Base-by-base conservation (phyloP, 768 basidiomycete species). In the Macrolepiota dolichaula region DNA sequence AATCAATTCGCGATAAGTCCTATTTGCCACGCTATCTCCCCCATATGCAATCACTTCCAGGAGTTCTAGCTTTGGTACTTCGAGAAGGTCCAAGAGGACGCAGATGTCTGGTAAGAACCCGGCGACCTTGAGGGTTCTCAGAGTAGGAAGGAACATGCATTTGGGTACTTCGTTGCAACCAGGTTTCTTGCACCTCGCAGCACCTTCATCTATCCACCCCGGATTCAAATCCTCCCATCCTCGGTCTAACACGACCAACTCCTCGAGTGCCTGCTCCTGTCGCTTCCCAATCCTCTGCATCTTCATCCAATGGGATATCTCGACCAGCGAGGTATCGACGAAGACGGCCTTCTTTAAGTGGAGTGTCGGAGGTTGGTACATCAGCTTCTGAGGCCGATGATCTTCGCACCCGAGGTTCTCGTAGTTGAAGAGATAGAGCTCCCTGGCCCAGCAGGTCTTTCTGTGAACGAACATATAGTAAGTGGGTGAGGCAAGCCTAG, bases 51-150 rank as follows among this genome's bases (percentile, higher is more conserved):
- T 52, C 51, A 52, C 35, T 9, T 52, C 32, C n/a, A 52, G n/a
- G 35, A n/a, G 17, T 29, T 35, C n/a, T 17, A 52, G 51, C 6
- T 19, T 17, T 22, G 42, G 42, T 19, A 19, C 42, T n/a, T 44
- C n/a, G 38, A 55, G 42, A 15, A 55, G 27, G 29, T 44, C 55
- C 13, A 55, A n/a, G 7, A 55, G 11, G 42, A 44, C n/a, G 19
- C 55, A 55, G 25, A 55, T 55, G n/a, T 55, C 55, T 19, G 55
- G 55, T n/a, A 55, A 37, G 42, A 22, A 44, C 24, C 55, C 55
- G 11, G 55, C 55, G 15, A 55, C 37, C 25, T 44, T 55, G 22
- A 55, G 38, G 38, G 2, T 55, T 27, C 19, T 55, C 15, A 55
- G 55, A 10, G 55, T 29, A 17, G 55, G 55, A 40, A 55, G 38